Conservation (phyloP, 345 rosid genomes). For the Xanthoceras sorbifolium region DNA sequence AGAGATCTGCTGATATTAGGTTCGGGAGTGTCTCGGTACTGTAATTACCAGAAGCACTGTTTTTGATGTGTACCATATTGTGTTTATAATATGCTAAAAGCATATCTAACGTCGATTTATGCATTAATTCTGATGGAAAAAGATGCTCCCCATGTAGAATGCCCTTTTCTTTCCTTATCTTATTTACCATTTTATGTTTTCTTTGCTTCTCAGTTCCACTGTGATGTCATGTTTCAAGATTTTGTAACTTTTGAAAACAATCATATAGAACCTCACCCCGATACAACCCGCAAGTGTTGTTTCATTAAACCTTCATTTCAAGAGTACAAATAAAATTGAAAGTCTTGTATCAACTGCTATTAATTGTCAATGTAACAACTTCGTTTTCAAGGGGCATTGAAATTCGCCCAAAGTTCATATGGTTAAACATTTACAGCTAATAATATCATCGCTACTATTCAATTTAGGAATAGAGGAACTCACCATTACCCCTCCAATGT, state of each 20-base stretch:
- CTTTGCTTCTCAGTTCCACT: not conserved
- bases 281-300: not conserved
- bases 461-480: conserved; percentile 65
- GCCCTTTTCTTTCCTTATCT: not conserved
- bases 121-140: conserved; percentile 6
- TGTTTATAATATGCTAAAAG: conserved; percentile 11
- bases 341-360: not conserved
- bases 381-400: not conserved
- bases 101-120: not conserved
- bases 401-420: conserved; percentile 28
- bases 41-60: conserved; percentile 19
- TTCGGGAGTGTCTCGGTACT: conserved; percentile 6
- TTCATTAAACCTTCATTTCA: not conserved
- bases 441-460: conserved; percentile 36
- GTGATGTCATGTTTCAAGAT: not conserved
- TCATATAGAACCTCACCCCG: not conserved
- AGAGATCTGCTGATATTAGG: not conserved
- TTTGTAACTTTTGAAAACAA: not conserved
- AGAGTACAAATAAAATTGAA: not conserved
- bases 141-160: not conserved
- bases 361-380: not conserved
- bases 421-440: conserved; percentile 60
- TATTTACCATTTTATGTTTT: not conserved
- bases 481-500: conserved; percentile 59
- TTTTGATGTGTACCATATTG: conserved; percentile 21